Evolutionary conservation across 768 basidiomycete species (phyloP).

Genomic region (Pseudohyphozyma bogoriensis): DNA sequence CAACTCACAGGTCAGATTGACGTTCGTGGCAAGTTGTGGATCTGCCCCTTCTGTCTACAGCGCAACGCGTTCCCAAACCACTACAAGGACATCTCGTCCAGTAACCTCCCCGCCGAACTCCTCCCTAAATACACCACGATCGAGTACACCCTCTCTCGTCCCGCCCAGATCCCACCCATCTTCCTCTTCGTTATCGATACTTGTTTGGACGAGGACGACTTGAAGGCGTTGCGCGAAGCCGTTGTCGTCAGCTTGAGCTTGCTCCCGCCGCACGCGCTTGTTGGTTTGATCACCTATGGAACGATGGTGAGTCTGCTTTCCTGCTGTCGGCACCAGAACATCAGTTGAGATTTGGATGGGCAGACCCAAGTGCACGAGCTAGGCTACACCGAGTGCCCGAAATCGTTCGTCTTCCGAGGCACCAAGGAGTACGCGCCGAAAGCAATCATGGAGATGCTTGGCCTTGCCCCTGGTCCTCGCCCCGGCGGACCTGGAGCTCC

Average conservation of each 20-base stretch:
- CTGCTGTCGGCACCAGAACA: neutral
- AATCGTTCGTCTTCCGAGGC: constrained; percentile 97
- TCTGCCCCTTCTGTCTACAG: constrained; percentile 95
- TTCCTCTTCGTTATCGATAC: constrained; percentile 97
- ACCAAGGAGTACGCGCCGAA: constrained; percentile 92
- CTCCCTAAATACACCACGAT: constrained; percentile 98
- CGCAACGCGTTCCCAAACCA: constrained; percentile 96
- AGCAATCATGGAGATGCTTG: constrained; percentile 97
- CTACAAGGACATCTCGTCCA: constrained; percentile 96
- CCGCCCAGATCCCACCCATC: constrained; percentile 84
- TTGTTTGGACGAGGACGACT: constrained; percentile 81
- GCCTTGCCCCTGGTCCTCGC: constrained; percentile 55
- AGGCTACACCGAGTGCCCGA: constrained; percentile 88
- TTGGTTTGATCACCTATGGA: constrained; percentile 90
- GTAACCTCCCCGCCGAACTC: constrained; percentile 90
- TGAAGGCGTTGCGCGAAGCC: constrained; percentile 91
- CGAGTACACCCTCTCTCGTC: constrained; percentile 93
- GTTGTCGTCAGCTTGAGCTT: constrained; percentile 85
- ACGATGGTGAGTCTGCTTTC: constrained; percentile 62
- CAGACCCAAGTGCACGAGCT: constrained; percentile 98
- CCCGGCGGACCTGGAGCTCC: constrained; percentile 60
- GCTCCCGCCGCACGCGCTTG: constrained; percentile 85
- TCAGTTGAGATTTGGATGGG: no score
- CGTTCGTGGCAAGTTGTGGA: constrained; percentile 97
- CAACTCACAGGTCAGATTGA: no score